These are phyloP conservation scores for Immersiella caudata DNA, from an alignment of 495 filamentous ascomycete genomes.

Conservation along the genomic window DNA sequence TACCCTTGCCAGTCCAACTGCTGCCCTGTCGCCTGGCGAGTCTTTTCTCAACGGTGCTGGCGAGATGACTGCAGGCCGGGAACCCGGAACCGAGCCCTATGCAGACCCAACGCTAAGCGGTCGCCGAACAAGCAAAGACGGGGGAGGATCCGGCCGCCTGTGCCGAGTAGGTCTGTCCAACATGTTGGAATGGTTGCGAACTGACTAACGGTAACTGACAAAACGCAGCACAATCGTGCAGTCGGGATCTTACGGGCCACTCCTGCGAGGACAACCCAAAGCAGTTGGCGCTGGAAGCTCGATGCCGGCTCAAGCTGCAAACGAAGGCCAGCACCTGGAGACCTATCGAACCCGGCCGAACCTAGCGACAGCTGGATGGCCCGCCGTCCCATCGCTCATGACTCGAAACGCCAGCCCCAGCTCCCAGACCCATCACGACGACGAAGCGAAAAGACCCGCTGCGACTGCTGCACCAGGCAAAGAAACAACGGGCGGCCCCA, in stretches of 20 bases:
- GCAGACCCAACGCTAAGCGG: not conserved
- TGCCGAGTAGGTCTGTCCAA: conserved; percentile 25
- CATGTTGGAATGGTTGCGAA: conserved; percentile 18
- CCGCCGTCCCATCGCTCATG: conserved; percentile 5
- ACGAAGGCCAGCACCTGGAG: not conserved
- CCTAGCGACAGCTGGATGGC: not conserved
- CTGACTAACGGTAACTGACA: not conserved
- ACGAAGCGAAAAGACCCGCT: not conserved
- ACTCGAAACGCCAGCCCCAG: conserved; percentile 9
- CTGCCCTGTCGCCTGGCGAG: not conserved
- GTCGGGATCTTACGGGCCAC: too few relatives aligned
- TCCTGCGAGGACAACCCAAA: conserved; percentile 29
- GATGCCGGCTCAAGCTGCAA: not conserved
- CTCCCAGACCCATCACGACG: not conserved
- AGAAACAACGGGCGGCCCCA: not conserved
- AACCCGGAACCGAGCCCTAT: conserved; percentile 11
- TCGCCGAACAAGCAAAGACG: not conserved
- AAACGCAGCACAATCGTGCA: too few relatives aligned
- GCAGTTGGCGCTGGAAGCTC: not conserved
- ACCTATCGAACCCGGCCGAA: not conserved
- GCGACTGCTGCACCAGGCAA: not conserved
- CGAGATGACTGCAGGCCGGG: conserved; percentile 7
- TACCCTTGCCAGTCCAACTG: not conserved
- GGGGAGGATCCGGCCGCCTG: conserved; percentile 22
- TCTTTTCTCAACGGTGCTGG: not conserved